Percentiles rank a stretch among this genome's conserved stretches.
phyloP scores from a whole-genome alignment of 345 rosid species.

The Eucalyptus fibrosa region DNA sequence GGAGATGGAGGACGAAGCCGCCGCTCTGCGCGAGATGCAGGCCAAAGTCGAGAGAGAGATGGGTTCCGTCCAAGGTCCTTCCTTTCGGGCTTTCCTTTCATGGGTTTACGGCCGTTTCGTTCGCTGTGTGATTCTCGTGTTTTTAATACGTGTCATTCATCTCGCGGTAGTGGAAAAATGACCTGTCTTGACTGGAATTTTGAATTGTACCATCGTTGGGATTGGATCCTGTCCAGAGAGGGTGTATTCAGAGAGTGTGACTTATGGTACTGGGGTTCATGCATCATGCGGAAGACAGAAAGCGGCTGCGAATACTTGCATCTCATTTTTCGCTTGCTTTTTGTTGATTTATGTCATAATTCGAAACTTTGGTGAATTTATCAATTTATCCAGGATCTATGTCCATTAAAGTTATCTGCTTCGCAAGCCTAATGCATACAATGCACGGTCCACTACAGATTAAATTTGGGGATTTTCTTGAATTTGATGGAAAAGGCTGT shows the following conservation, averaged over 20 bases:
- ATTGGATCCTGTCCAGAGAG: background rate
- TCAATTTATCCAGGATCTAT: background rate
- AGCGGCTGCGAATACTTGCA: background rate
- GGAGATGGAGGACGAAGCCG: slow-evolving; percentile 55
- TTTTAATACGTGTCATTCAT: background rate
- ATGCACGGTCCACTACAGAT: background rate
- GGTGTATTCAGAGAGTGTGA: background rate
- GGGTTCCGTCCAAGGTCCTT: slow-evolving; percentile 28
- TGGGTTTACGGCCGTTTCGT: background rate
- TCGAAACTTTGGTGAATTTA: background rate
- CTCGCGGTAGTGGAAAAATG: background rate
- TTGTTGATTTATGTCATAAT: background rate
- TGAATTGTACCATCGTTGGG: background rate
- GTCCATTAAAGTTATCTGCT: background rate
- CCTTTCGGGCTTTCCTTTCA: background rate
- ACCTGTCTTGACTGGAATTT: background rate
- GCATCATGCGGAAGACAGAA: background rate
- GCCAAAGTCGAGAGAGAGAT: slow-evolving; percentile 46
- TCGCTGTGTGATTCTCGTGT: background rate
- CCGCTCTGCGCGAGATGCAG: slow-evolving; percentile 50
- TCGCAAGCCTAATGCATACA: background rate
- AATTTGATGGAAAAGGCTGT: background rate
- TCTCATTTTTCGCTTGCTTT: background rate
- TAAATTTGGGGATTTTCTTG: background rate
- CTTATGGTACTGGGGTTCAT: background rate